Evolutionary conservation across 805 yeast species (phyloP).

Genomic region (Maudiozyma turicensis): DNA sequence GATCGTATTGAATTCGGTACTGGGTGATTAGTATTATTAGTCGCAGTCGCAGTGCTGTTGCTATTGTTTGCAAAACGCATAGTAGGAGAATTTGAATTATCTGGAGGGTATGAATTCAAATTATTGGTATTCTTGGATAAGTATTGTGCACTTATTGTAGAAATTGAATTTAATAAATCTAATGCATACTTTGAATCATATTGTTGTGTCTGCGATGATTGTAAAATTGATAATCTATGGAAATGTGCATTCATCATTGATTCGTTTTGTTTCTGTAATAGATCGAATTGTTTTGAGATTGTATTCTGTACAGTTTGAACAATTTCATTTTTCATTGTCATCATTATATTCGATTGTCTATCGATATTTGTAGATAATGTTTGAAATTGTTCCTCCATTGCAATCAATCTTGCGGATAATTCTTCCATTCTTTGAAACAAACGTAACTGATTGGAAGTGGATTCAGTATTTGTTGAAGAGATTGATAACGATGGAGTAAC

Average conservation of each 20-base stretch:
- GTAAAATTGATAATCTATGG: neutral
- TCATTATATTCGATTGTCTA: slow-evolving; percentile 8
- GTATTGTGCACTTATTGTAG: slow-evolving; percentile 23
- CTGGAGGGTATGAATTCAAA: neutral
- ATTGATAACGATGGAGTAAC: slow-evolving; percentile 1
- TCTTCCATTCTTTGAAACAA: slow-evolving; percentile 29
- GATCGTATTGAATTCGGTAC: neutral
- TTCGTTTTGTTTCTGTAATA: slow-evolving; percentile 3
- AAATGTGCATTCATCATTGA: neutral
- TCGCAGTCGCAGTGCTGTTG: neutral
- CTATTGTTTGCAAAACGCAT: neutral
- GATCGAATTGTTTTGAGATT: slow-evolving; percentile 3
- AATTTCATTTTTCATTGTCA: neutral
- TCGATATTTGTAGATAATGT: slow-evolving; percentile 18
- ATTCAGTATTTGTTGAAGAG: slow-evolving; percentile 1
- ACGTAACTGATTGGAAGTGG: slow-evolving; percentile 9
- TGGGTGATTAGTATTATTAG: neutral
- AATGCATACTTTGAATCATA: slow-evolving; percentile 10
- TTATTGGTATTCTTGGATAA: slow-evolving; percentile 1
- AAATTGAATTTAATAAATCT: slow-evolving; percentile 23
- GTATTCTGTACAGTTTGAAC: slow-evolving; percentile 2
- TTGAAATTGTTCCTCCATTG: slow-evolving; percentile 26
- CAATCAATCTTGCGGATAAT: slow-evolving; percentile 21
- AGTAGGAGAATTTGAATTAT: neutral
- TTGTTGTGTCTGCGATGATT: neutral